Percentiles rank a stretch among this genome's conserved stretches.
These are phyloP conservation scores for Alloascoidea hylecoeti DNA, from an alignment of 805 yeast species.

Conservation along the genomic window DNA sequence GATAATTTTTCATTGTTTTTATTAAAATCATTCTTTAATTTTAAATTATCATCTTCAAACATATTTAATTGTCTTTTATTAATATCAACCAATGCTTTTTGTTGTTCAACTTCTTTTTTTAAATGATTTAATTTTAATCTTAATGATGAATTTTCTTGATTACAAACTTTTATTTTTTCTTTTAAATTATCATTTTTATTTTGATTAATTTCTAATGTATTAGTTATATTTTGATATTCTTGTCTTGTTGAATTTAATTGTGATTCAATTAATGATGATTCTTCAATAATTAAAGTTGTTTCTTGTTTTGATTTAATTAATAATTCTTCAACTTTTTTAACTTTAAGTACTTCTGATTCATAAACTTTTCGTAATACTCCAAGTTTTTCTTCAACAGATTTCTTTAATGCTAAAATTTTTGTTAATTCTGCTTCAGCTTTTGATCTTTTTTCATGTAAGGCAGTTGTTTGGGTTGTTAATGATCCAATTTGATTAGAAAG, in stretches of 20 bases:
- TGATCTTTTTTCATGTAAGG: constrained; percentile 52
- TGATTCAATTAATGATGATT: neutral
- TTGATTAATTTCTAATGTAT: neutral
- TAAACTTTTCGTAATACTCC: constrained; percentile 41
- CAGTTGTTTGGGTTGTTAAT: constrained; percentile 58
- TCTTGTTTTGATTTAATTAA: neutral
- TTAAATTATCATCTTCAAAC: constrained; percentile 31
- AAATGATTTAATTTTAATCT: constrained; percentile 39
- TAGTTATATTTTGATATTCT: neutral
- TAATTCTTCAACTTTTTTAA: neutral
- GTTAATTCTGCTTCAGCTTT: constrained; percentile 68
- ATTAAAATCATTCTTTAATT: neutral
- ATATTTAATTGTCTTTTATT: constrained; percentile 58
- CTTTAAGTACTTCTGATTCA: neutral
- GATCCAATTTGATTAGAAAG: constrained; percentile 75
- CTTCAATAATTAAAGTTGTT: neutral
- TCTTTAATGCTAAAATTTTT: constrained; percentile 50
- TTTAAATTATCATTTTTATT: neutral
- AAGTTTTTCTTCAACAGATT: constrained; percentile 69
- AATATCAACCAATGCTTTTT: constrained; percentile 49
- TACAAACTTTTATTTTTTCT: constrained; percentile 31
- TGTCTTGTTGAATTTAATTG: neutral
- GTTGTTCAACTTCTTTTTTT: constrained; percentile 41
- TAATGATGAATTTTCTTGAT: constrained; percentile 47
- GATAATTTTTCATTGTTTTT: neutral